Base-by-base conservation (phyloP, 1,284 basidiomycete species). In the Puccinia polysora region DNA sequence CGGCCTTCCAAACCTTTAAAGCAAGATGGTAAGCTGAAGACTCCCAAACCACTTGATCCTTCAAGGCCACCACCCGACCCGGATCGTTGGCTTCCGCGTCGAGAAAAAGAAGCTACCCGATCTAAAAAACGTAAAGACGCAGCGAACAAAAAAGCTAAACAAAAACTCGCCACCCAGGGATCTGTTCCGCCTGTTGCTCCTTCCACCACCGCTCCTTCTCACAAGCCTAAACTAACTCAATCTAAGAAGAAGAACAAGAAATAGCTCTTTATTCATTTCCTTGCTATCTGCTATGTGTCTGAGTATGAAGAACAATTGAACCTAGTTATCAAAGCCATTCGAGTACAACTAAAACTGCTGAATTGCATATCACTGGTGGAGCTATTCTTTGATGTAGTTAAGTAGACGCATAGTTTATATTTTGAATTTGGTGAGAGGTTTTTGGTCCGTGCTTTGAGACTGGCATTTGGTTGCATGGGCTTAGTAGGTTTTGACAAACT, bases 71-170 rank as follows among this genome's bases (percentile, higher is more conserved):
- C 65, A 4, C 65, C 65, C 12, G 65, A 68, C 36, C 65, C 65
- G 32, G 65, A 68, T 18, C 65, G 53, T 28, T 58, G 65, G 65
- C 40, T 68, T 30, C 53, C 65, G 8, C 65, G 65, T 8, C 62
- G 49, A 2, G 62, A 64, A 50, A 64, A 64, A 25, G 45, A 64
- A 50, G 32, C 14, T 47, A 23, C 10, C 25, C 47, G 50, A 36
- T 25, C 45, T 14, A n/a, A 4, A 4, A 64, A 52, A 50, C 62
- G 47, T n/a, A 14, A 8, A 6, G 20, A 20, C 4, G 60, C 47
- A 14, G 50, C 36, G 18, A 60, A 43, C 20, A 43, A 30, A 28
- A 64, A 50, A 45, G 40, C 45, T 4, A 64, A 64, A 52, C 62
- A 64, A 52, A 64, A 64, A 50, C 60, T 63, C 12, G 30, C 45